phyloP scores from a whole-genome alignment of 1,139 yeast species.

The Candida pseudocylindracea region DNA sequence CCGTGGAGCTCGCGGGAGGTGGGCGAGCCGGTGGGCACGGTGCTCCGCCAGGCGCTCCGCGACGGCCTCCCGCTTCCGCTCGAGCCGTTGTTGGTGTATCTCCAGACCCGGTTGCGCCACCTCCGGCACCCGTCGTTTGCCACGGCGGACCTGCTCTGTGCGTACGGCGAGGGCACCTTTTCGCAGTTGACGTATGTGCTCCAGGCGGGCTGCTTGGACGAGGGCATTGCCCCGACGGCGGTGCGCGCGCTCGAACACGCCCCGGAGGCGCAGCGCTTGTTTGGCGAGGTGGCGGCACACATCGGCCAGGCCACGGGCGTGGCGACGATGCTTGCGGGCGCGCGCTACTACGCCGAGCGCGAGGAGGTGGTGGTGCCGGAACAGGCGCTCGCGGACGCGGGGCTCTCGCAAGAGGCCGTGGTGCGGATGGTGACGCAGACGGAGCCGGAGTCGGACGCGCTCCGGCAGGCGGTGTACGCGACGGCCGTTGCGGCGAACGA shows the following conservation, averaged over 20 bases:
- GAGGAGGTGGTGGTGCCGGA: conserved; percentile 40
- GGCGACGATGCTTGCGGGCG: conserved; percentile 41
- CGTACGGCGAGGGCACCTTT: conserved; percentile 63
- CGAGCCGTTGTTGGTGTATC: conserved; percentile 32
- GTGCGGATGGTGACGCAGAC: conserved; percentile 28
- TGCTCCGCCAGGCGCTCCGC: conserved; percentile 25
- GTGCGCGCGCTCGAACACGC: conserved; percentile 25
- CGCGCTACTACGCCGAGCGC: conserved; percentile 32
- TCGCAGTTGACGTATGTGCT: conserved; percentile 54
- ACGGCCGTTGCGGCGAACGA: conserved; percentile 64
- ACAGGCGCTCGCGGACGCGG: conserved; percentile 29
- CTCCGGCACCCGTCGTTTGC: conserved; percentile 20
- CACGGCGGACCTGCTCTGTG: conserved; percentile 35
- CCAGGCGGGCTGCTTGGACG: conserved; percentile 40
- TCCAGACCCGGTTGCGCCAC: conserved; percentile 37
- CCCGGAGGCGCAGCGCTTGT: conserved; percentile 15
- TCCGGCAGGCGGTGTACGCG: conserved; percentile 44
- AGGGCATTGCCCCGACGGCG: conserved; percentile 33
- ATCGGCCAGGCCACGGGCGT: conserved; percentile 67
- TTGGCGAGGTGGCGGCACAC: conserved; percentile 54
- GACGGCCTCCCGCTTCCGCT: conserved; percentile 29
- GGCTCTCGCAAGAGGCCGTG: conserved; percentile 42
- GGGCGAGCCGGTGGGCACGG: conserved; percentile 46
- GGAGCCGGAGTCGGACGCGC: conserved; percentile 9
- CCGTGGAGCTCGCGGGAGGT: conserved; percentile 11